These are phyloP conservation scores for Neofusicoccum sp. DNA, from an alignment of 2,329 filamentous ascomycete genomes.

Conservation along the genomic window DNA sequence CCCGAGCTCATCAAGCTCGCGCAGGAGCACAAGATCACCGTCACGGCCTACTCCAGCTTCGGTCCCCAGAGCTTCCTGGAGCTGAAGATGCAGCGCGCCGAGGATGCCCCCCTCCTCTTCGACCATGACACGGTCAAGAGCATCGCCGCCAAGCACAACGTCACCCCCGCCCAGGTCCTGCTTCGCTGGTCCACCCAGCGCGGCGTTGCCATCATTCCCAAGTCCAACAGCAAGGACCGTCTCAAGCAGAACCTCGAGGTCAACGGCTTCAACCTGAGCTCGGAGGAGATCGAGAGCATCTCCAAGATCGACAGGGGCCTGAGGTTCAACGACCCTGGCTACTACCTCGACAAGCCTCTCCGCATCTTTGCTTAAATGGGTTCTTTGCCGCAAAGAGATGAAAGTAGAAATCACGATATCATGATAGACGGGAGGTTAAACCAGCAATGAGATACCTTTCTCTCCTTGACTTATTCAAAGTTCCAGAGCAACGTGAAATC, in stretches of 20 bases:
- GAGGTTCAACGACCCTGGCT: conserved; percentile 37
- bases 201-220: conserved; percentile 79
- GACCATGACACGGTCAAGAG: conserved; percentile 66
- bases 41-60: conserved; percentile 85
- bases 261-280: conserved; percentile 33
- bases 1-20: conserved; percentile 69
- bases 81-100: conserved; percentile 66
- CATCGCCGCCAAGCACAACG: conserved; percentile 70
- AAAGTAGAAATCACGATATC: conserved; percentile 15
- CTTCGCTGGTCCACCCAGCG: conserved; percentile 85
- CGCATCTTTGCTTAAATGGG: conserved; percentile 30
- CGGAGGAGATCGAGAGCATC: conserved; percentile 35
- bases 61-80: conserved; percentile 79
- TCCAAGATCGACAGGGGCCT: conserved; percentile 39
- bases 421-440: conserved; percentile 14
- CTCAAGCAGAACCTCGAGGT: conserved; percentile 38
- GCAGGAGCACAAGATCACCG: conserved; percentile 68
- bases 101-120: conserved; percentile 69
- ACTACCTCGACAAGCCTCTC: conserved; percentile 31
- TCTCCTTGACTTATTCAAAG: background rate
- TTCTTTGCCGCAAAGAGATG: background rate
- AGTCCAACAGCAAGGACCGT: conserved; percentile 49
- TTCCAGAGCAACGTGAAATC: too few relatives aligned
- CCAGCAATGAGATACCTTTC: conserved; percentile 8
- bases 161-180: conserved; percentile 78